Percentiles rank a stretch among this genome's conserved stretches.
phyloP scores from a whole-genome alignment of 1,139 yeast genomes.

The Dujonia santamariae region DNA sequence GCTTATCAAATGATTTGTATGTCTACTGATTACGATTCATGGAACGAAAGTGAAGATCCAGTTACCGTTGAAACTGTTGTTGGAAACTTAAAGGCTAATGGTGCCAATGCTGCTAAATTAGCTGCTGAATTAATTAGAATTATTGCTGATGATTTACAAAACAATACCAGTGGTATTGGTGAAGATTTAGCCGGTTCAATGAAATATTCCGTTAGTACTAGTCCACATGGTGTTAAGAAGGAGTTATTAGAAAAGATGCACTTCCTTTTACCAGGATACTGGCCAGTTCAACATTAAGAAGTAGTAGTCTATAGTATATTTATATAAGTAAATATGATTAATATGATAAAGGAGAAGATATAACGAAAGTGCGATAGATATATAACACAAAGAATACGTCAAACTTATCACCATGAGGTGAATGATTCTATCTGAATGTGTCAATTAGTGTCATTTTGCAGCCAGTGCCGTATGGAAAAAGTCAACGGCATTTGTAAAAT shows the following conservation, averaged over 20 bases:
- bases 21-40: conserved; percentile 98
- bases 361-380: too few species aligned
- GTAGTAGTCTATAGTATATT: not conserved
- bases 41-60: conserved; percentile 94
- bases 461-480: too few species aligned
- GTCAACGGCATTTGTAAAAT: too few species aligned
- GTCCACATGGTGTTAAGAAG: conserved; percentile 69
- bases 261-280: conserved; percentile 90
- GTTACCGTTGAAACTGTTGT: conserved; percentile 97
- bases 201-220: conserved; percentile 80
- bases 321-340: not conserved
- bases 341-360: too few species aligned
- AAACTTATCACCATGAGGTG: too few species aligned
- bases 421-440: too few species aligned
- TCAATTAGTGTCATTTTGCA: too few species aligned
- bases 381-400: too few species aligned
- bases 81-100: conserved; percentile 83
- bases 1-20: conserved; percentile 97
- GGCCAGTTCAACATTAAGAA: conserved; percentile 48
- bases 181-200: conserved; percentile 70
- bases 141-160: conserved; percentile 58
- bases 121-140: conserved; percentile 68
- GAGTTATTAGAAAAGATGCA: conserved; percentile 78
- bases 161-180: conserved; percentile 56
- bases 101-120: conserved; percentile 77